These are phyloP conservation scores for Curvularia verruculosa DNA, from an alignment of 2,329 filamentous ascomycete species.

Conservation along the genomic window DNA sequence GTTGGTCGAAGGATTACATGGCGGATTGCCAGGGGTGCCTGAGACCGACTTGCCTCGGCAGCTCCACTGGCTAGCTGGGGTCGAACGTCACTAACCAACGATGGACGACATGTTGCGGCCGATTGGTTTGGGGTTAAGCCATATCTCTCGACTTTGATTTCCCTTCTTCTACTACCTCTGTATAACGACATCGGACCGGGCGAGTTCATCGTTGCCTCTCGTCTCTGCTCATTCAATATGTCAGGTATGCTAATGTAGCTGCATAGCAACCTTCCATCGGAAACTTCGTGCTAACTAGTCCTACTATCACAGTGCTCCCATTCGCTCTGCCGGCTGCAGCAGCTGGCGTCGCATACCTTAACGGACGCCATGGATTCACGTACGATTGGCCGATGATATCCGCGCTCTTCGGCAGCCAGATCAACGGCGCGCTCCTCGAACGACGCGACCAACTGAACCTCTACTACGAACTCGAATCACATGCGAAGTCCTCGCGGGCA, in stretches of 20 bases:
- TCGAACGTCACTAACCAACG: conserved; percentile 9
- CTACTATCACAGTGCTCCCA: conserved; percentile 30
- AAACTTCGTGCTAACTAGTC: background rate
- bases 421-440: conserved; percentile 57
- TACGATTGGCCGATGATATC: conserved; percentile 68
- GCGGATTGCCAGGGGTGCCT: conserved; percentile 1
- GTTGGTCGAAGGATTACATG: background rate
- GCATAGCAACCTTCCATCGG: background rate
- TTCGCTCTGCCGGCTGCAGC: conserved; percentile 42
- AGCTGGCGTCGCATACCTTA: conserved; percentile 63
- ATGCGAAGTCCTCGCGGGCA: conserved; percentile 36
- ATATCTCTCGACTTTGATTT: background rate
- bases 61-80: conserved; percentile 11
- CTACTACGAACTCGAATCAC: conserved; percentile 45
- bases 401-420: conserved; percentile 56
- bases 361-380: conserved; percentile 69
- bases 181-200: background rate
- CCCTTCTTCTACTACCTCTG: background rate
- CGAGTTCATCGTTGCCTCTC: background rate
- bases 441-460: conserved; percentile 67
- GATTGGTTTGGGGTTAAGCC: background rate
- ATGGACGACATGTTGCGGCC: conserved; percentile 3
- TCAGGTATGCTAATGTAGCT: conserved; percentile 7
- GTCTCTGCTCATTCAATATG: background rate
- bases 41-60: conserved; percentile 16